A percentile compares a stretch with the other conserved stretches of the same genome.
Evolutionary conservation across 225 moss, liverwort and hornwort genomes (phyloP).

Genomic region (Sphagnum contortum): DNA sequence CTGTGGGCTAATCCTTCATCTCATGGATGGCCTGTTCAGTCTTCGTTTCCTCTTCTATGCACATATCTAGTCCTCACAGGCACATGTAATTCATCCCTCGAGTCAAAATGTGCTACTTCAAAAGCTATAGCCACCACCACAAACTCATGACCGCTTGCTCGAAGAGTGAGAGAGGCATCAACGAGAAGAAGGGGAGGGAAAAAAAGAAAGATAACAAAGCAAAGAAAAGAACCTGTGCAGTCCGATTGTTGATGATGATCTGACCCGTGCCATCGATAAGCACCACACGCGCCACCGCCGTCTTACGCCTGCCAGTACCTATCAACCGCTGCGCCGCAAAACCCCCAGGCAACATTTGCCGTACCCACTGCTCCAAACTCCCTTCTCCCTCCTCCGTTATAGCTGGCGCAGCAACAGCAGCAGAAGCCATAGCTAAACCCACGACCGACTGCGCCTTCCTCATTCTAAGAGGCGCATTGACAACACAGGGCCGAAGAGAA

Average conservation of each 20-base stretch:
- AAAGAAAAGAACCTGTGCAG: slow-evolving; percentile 32
- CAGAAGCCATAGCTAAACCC: slow-evolving; percentile 5
- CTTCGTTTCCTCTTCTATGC: too few species aligned
- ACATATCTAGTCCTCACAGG: too few species aligned
- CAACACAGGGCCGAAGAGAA: slow-evolving; percentile 6
- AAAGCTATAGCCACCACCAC: too few species aligned
- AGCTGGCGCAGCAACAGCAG: neutral
- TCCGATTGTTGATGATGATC: slow-evolving; percentile 83
- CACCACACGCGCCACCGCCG: slow-evolving; percentile 75
- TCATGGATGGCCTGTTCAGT: too few species aligned
- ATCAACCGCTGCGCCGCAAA: slow-evolving; percentile 74
- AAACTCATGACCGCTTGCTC: too few species aligned
- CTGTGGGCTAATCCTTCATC: too few species aligned
- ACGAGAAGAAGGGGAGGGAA: neutral
- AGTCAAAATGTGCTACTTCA: too few species aligned
- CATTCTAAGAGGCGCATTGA: neutral
- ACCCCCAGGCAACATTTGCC: slow-evolving; percentile 76
- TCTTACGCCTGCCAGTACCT: slow-evolving; percentile 79
- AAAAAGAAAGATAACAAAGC: neutral
- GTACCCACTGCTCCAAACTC: slow-evolving; percentile 61
- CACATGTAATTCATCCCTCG: too few species aligned
- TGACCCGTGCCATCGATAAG: slow-evolving; percentile 73
- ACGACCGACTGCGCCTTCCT: slow-evolving; percentile 16
- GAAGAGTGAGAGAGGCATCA: neutral
- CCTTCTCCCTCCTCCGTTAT: slow-evolving; percentile 19